Base-by-base conservation (phyloP, 768 basidiomycete genomes). In the Strobilomyces echinocephalus region DNA sequence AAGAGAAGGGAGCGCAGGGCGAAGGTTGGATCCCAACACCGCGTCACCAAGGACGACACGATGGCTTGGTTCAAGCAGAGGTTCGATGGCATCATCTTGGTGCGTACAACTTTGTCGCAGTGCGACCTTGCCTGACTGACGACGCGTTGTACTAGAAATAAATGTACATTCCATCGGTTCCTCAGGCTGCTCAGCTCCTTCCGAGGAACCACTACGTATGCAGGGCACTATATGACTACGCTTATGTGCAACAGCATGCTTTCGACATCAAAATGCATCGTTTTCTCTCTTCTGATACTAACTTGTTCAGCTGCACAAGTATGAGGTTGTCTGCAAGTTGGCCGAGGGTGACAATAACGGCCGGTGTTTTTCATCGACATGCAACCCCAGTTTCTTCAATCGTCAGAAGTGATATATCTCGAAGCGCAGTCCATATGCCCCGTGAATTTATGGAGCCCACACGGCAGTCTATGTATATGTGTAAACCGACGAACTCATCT, bases 51-150 rank as follows among this genome's bases (percentile, higher is more conserved):
- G 81, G 94, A 97, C 69, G 93, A 97, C 67, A 92, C 92, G 58
- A 87, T 92, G 87, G 76, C 87, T 60, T 98, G 95, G 95, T 98
- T 95, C 92, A 98, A 97, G 84, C 91, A 94, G 77, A 82, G 95
- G 66, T 97, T 95, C 81, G 94, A 97, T 72, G 94, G 93, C 77
- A 94, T 95, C 73, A 94, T 97, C 76, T 74, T 91, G 72, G 90
- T 92, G 67, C 61, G 87, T 77, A 36, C 34, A 15, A 7, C n/a
- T 1, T 4, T 12, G 20, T 39, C 1, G 10, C 5, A 7, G n/a
- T 10, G 8, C 15, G 8, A 6, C 2, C 18, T 26, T 3, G 20
- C 42, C 5, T 33, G 41, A 52, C 45, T 57, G 26, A 58, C 15
- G 4, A 26, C 1, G 16, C 2, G 1, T 14, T 31, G 40, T 38